These are phyloP conservation scores for Asterophora lycoperdoides DNA, from an alignment of 768 basidiomycete genomes.

Conservation along the genomic window DNA sequence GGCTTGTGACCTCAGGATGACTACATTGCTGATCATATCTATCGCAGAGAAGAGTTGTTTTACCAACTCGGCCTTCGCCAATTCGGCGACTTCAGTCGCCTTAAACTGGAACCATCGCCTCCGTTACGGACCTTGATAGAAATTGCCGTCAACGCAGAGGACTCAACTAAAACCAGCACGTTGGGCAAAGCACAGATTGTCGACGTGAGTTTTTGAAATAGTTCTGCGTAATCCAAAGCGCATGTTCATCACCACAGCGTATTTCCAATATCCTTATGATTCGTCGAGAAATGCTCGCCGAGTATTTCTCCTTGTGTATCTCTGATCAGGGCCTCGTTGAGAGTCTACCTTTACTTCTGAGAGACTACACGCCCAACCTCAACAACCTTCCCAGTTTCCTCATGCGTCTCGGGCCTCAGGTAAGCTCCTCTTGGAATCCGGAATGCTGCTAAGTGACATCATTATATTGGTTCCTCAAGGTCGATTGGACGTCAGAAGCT, in stretches of 20 bases:
- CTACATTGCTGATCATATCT: neutral
- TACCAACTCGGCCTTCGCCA: slow-evolving; percentile 91
- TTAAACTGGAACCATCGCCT: slow-evolving; percentile 83
- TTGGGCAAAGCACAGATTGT: slow-evolving; percentile 61
- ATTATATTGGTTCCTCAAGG: slow-evolving; percentile 40
- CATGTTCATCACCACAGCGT: slow-evolving; percentile 35
- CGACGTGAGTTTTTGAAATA: slow-evolving; percentile 49
- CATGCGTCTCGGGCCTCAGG: slow-evolving; percentile 91
- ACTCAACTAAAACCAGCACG: slow-evolving; percentile 49
- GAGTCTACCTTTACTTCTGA: slow-evolving; percentile 75
- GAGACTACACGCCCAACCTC: slow-evolving; percentile 87
- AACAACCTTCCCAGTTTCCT: slow-evolving; percentile 86
- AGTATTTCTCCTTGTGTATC: slow-evolving; percentile 85
- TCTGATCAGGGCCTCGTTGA: slow-evolving; percentile 63
- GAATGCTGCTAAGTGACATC: neutral
- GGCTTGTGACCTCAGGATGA: neutral
- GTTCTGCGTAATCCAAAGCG: neutral
- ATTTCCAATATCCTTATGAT: slow-evolving; percentile 58
- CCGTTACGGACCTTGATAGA: slow-evolving; percentile 63
- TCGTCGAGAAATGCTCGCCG: slow-evolving; percentile 79
- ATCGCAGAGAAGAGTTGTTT: slow-evolving; percentile 81
- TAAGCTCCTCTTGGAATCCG: slow-evolving; percentile 27
- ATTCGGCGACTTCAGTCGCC: slow-evolving; percentile 75
- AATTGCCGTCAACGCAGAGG: slow-evolving; percentile 74
- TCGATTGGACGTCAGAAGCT: slow-evolving; percentile 81